Conservation (phyloP, 371 early-diverging fungal genomes). For the Caulochytrium protostelioides region DNA sequence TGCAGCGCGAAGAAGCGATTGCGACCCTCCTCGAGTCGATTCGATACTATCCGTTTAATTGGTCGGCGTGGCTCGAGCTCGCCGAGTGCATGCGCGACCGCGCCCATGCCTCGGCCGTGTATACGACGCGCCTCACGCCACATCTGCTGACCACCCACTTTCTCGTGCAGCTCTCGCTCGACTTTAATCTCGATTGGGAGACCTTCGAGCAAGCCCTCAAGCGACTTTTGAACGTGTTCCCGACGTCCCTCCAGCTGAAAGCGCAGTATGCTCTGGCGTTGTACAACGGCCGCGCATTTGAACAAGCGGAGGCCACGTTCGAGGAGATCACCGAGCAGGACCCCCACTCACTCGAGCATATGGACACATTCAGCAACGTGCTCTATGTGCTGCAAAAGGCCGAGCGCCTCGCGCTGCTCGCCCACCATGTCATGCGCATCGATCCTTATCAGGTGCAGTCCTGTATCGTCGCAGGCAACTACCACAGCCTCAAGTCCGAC, state of each 20-base stretch:
- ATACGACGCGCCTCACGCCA: too few species aligned
- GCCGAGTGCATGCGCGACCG: constrained; percentile 5
- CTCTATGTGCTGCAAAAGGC: constrained; percentile 55
- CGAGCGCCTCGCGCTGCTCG: constrained; percentile 50
- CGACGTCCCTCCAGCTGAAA: background rate
- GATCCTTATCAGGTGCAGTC: constrained; percentile 78
- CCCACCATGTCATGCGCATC: constrained; percentile 43
- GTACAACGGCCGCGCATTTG: constrained; percentile 32
- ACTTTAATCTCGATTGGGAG: too few species aligned
- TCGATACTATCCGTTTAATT: constrained; percentile 48
- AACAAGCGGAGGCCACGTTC: constrained; percentile 42
- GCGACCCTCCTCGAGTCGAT: constrained; percentile 40
- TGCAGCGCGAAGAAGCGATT: constrained; percentile 18
- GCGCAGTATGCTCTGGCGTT: constrained; percentile 1
- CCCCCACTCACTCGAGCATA: constrained; percentile 56
- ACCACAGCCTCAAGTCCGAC: constrained; percentile 54
- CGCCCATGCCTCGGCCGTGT: too few species aligned
- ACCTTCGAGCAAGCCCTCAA: too few species aligned
- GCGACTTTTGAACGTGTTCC: too few species aligned
- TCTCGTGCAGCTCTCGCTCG: too few species aligned
- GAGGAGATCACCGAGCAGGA: constrained; percentile 38
- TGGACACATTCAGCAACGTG: constrained; percentile 75
- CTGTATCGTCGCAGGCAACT: constrained; percentile 71
- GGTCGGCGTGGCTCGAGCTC: constrained; percentile 78
- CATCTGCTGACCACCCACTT: too few species aligned